Conservation (phyloP, 768 basidiomycete genomes). For the Calocybe indica region DNA sequence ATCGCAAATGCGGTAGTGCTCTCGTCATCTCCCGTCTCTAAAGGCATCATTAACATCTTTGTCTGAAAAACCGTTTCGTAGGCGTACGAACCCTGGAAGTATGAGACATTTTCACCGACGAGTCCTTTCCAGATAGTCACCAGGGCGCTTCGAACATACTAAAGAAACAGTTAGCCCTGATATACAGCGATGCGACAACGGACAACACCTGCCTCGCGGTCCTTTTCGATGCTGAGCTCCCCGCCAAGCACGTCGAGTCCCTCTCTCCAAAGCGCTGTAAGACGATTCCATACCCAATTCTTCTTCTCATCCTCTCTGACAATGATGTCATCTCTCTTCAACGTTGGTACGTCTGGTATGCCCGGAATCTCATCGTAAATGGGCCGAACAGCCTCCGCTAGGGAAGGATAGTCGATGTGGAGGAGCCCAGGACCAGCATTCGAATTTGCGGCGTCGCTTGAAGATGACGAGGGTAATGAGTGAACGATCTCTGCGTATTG, state of each 20-base stretch:
- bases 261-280: too few relatives aligned
- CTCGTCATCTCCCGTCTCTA: slow-evolving; percentile 17
- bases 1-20: slow-evolving; percentile 23
- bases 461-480: too few relatives aligned
- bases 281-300: slow-evolving; percentile 19
- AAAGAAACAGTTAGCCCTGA: too few relatives aligned
- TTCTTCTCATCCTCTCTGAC: slow-evolving; percentile 7
- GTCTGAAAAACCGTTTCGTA: slow-evolving; percentile 5
- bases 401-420: slow-evolving; percentile 40
- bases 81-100: slow-evolving; percentile 35
- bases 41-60: slow-evolving; percentile 39
- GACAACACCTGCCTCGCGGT: too few relatives aligned
- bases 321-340: slow-evolving; percentile 53
- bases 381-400: slow-evolving; percentile 42
- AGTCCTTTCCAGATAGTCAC: slow-evolving; percentile 54
- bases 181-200: too few relatives aligned
- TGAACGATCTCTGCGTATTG: slow-evolving; percentile 6
- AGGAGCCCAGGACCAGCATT: slow-evolving; percentile 38
- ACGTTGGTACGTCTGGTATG: slow-evolving; percentile 46
- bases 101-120: slow-evolving; percentile 40
- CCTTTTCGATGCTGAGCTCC: too few relatives aligned
- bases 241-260: too few relatives aligned
- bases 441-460: too few relatives aligned
- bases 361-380: slow-evolving; percentile 50
- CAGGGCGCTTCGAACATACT: slow-evolving; percentile 24